Base-by-base conservation (phyloP, 2,329 filamentous ascomycete genomes). In the Neonectria ditissima region DNA sequence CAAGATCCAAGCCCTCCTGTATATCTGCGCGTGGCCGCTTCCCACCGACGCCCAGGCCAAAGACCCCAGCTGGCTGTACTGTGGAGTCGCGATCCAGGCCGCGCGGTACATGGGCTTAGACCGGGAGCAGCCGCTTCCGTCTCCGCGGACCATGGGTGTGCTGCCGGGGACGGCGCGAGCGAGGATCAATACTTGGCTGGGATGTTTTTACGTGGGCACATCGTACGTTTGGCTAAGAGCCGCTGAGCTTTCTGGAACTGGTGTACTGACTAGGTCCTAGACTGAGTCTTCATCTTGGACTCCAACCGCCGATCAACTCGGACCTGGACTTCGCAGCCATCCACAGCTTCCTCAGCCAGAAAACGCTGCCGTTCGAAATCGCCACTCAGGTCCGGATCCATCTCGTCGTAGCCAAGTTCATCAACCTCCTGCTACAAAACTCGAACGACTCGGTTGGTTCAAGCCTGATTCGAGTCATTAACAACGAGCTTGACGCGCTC, bases 21-120 rank as follows among this genome's bases (percentile, higher is more conserved):
- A 65, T 10, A 22, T 70, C 0, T 68, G 60, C 20, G 54, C 65
- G 2, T 70, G 68, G 68, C 68, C 68, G 2, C n/a, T 70, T 4
- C 65, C 67, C 0, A 34, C 45, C 1, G 59, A 62, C 1, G 37
- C 41, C 6, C 68, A 70, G 22, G 39, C 55, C n/a, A 47, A 48
- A 5, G 68, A 70, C 5, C 55, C 65, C 0, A 65, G 67, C 0
- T 70, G 67, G 68, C 52, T 70, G 0, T 62, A 70, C 7, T 70
- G 68, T 1, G 68, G 68, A 5, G 47, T 69, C 1, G 65, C 63
- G 1, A 66, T 69, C 1, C 67, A 70, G 22, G 67, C 68, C 8
- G 67, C 68, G 0, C 53, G 68, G n/a, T 69, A 59, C 10, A 24
- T 70, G 44, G 65, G 68, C 13, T 52, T 70, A 1, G 68, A 70